A percentile compares a stretch with the other conserved stretches of the same genome.
phyloP scores from a whole-genome alignment of 768 basidiomycete genomes.

The Holtermanniella nyarrowii region DNA sequence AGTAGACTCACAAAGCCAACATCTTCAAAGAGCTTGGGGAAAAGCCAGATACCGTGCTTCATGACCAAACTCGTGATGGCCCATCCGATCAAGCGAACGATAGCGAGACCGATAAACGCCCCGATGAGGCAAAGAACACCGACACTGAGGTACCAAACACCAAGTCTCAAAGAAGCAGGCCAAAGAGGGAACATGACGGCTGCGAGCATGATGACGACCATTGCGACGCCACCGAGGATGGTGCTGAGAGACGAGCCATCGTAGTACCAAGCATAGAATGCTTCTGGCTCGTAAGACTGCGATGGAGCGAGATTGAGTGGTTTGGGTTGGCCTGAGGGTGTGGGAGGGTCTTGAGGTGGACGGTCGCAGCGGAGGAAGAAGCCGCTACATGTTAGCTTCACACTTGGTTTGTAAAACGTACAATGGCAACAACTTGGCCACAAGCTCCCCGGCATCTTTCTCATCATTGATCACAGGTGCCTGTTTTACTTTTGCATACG shows the following conservation, averaged over 20 bases:
- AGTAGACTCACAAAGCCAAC: constrained; percentile 83
- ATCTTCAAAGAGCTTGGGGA: constrained; percentile 94
- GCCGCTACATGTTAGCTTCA: constrained; percentile 43
- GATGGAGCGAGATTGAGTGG: constrained; percentile 61
- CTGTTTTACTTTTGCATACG: constrained; percentile 78
- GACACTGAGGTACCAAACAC: constrained; percentile 91
- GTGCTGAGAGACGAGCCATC: constrained; percentile 89
- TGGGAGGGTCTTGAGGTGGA: constrained; percentile 46
- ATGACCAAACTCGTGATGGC: constrained; percentile 77
- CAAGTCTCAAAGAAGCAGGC: constrained; percentile 83
- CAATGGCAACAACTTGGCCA: constrained; percentile 63
- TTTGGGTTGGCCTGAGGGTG: constrained; percentile 51
- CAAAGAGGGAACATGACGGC: constrained; percentile 99
- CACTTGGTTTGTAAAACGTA: constrained; percentile 15
- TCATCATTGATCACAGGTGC: constrained; percentile 56
- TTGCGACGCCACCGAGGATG: constrained; percentile 75
- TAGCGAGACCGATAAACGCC: constrained; percentile 78
- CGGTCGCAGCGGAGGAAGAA: constrained; percentile 89
- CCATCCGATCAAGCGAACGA: constrained; percentile 86
- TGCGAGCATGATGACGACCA: constrained; percentile 88
- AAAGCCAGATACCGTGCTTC: constrained; percentile 95
- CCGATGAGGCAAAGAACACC: constrained; percentile 77
- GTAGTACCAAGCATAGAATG: constrained; percentile 95
- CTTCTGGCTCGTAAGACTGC: constrained; percentile 62
- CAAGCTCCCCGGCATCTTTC: constrained; percentile 58